Percentiles rank a stretch among this genome's conserved stretches.
Evolutionary conservation across 1,284 basidiomycete genomes (phyloP).

Genomic region (Cutaneotrichosporon mucoides): DNA sequence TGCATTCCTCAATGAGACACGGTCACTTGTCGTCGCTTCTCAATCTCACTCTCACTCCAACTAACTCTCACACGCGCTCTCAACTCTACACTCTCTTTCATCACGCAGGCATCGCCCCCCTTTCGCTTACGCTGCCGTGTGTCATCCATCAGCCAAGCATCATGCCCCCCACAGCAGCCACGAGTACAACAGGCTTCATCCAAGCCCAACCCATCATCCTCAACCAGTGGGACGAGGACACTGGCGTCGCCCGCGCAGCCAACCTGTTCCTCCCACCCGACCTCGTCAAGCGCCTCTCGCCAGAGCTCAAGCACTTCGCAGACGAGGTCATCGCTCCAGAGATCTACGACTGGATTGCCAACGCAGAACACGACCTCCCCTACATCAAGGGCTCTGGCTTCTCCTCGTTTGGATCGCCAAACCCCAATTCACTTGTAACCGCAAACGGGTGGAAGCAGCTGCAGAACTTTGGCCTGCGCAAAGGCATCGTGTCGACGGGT

Average conservation of each 20-base stretch:
- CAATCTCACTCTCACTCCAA: too few species aligned
- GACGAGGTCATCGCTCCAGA: not conserved
- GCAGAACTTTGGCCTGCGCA: slow-evolving; percentile 11
- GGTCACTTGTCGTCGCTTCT: too few species aligned
- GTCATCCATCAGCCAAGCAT: not conserved
- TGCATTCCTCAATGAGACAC: too few species aligned
- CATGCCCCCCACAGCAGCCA: slow-evolving; percentile 3
- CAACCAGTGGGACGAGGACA: slow-evolving; percentile 14
- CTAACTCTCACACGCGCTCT: too few species aligned
- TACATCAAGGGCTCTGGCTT: slow-evolving; percentile 10
- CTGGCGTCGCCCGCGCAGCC: slow-evolving; percentile 2
- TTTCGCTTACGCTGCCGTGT: too few species aligned
- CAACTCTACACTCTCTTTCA: too few species aligned
- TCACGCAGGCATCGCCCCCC: too few species aligned
- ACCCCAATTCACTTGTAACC: slow-evolving; percentile 12
- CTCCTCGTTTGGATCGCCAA: slow-evolving; percentile 8
- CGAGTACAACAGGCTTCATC: slow-evolving; percentile 15
- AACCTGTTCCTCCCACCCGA: slow-evolving; percentile 5
- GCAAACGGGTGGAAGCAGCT: slow-evolving; percentile 16
- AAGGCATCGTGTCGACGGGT: slow-evolving; percentile 16
- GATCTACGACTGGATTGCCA: not conserved
- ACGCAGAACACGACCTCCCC: slow-evolving; percentile 15
- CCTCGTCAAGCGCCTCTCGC: not conserved
- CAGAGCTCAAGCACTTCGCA: slow-evolving; percentile 4
- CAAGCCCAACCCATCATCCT: slow-evolving; percentile 7